A percentile compares a stretch with the other conserved stretches of the same genome.
Conservation (phyloP, 495 filamentous ascomycete species). For the Hyphodiscus hymeniophilus region DNA sequence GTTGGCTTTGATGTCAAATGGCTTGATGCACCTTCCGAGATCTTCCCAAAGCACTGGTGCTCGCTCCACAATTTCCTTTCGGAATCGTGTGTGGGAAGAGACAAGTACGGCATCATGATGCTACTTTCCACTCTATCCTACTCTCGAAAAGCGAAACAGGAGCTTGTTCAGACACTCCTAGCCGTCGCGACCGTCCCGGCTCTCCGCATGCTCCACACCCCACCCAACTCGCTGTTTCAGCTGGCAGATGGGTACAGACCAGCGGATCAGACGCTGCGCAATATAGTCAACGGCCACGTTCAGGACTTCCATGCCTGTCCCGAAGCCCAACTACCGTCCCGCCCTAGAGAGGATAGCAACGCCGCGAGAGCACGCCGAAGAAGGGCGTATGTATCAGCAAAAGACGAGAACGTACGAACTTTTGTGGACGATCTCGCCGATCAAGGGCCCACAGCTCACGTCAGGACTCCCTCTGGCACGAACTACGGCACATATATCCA, state of each 20-base stretch:
- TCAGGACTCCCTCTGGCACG: not conserved
- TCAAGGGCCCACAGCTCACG: conserved; percentile 5
- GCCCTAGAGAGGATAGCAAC: conserved; percentile 6
- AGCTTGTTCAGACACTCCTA: conserved; percentile 31
- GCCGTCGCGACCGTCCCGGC: conserved; percentile 26
- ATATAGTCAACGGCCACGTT: conserved; percentile 1
- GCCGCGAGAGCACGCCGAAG: not conserved
- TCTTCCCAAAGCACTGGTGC: conserved; percentile 27
- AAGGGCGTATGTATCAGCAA: not conserved
- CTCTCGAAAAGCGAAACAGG: conserved; percentile 22
- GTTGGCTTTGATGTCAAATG: conserved; percentile 12
- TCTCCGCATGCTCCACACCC: conserved; percentile 16
- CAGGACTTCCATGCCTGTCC: conserved; percentile 11
- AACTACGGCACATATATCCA: conserved; percentile 1
- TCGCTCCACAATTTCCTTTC: conserved; percentile 28
- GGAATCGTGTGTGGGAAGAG: not conserved
- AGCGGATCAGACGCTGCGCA: not conserved
- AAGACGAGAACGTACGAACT: not conserved
- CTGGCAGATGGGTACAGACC: conserved; percentile 15
- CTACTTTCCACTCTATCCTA: conserved; percentile 36
- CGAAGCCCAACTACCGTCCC: conserved; percentile 9
- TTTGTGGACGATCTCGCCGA: not conserved
- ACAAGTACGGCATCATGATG: conserved; percentile 37
- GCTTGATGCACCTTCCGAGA: conserved; percentile 11
- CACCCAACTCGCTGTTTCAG: conserved; percentile 2